Evolutionary conservation across 2,329 filamentous ascomycete species (phyloP).

Genomic region (Xylaria sp.): DNA sequence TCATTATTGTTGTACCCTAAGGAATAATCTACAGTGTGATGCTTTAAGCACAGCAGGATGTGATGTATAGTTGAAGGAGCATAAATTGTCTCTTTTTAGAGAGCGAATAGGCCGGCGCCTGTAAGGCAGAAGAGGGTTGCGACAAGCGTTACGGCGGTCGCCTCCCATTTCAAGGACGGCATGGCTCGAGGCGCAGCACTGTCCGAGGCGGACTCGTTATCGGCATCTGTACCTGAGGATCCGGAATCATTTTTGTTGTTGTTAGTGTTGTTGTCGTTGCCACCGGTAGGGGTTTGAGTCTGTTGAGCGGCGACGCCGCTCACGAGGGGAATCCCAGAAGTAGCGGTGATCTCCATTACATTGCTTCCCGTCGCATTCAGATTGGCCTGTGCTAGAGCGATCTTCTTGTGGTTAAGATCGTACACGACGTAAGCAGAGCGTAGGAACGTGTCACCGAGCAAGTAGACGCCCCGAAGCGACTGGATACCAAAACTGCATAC

Average conservation of each 20-base stretch:
- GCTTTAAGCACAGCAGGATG: neutral
- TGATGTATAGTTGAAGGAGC: neutral
- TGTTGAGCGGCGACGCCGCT: constrained; percentile 58
- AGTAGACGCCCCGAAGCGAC: constrained; percentile 52
- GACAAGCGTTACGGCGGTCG: constrained; percentile 37
- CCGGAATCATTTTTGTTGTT: neutral
- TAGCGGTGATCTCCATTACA: constrained; percentile 59
- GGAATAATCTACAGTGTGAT: neutral
- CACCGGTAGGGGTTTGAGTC: constrained; percentile 26
- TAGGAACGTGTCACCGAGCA: constrained; percentile 62
- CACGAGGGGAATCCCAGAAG: constrained; percentile 55
- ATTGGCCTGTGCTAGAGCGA: constrained; percentile 65
- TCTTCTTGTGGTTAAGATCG: constrained; percentile 62
- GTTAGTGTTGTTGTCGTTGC: constrained; percentile 6
- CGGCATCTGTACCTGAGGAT: neutral
- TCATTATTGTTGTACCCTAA: neutral
- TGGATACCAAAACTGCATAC: constrained; percentile 68
- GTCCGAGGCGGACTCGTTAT: constrained; percentile 29
- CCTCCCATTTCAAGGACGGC: constrained; percentile 43
- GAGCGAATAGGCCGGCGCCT: constrained; percentile 44
- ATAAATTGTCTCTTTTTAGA: constrained; percentile 32
- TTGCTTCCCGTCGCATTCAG: constrained; percentile 58
- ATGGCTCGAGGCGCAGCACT: constrained; percentile 39
- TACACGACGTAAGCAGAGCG: constrained; percentile 66
- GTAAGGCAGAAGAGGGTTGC: constrained; percentile 45